Conservation (phyloP, 1,284 basidiomycete species). For the Coriolopsis trogii region DNA sequence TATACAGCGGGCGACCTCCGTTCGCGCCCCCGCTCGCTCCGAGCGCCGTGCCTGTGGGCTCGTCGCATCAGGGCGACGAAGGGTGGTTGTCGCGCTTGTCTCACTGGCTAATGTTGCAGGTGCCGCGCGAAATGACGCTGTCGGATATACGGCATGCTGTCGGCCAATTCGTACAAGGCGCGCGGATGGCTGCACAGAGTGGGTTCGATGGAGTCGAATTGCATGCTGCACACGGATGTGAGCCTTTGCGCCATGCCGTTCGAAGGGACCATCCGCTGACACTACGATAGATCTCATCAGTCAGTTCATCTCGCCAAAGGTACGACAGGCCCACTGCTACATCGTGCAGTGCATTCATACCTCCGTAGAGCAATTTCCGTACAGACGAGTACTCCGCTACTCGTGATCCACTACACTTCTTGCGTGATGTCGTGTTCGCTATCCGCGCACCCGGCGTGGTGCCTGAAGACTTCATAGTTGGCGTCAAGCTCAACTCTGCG, state of each 20-base stretch:
- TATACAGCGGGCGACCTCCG: conserved; percentile 68
- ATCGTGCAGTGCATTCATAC: not conserved
- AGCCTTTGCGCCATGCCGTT: conserved; percentile 7
- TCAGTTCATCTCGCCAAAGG: conserved; percentile 83
- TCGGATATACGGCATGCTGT: conserved; percentile 68
- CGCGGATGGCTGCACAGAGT: conserved; percentile 63
- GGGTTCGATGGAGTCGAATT: conserved; percentile 92
- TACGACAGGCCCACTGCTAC: conserved; percentile 33
- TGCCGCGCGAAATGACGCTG: conserved; percentile 62
- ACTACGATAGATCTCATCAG: conserved; percentile 72
- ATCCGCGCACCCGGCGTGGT: conserved; percentile 57
- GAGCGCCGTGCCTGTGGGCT: conserved; percentile 63
- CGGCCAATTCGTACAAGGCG: conserved; percentile 71
- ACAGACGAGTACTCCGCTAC: conserved; percentile 61
- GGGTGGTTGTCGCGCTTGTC: conserved; percentile 41
- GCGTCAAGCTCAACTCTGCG: conserved; percentile 87
- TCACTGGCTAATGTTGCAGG: conserved; percentile 62
- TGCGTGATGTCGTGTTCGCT: conserved; percentile 63
- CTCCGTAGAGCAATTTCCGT: conserved; percentile 68
- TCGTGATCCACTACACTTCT: conserved; percentile 57
- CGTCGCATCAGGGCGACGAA: conserved; percentile 1
- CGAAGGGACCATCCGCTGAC: conserved; percentile 2
- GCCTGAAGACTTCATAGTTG: conserved; percentile 69
- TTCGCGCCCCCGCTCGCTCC: conserved; percentile 73
- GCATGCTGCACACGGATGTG: conserved; percentile 90